phyloP scores from a whole-genome alignment of 176 grass and related monocot genomes.

The Raddia guianensis region DNA sequence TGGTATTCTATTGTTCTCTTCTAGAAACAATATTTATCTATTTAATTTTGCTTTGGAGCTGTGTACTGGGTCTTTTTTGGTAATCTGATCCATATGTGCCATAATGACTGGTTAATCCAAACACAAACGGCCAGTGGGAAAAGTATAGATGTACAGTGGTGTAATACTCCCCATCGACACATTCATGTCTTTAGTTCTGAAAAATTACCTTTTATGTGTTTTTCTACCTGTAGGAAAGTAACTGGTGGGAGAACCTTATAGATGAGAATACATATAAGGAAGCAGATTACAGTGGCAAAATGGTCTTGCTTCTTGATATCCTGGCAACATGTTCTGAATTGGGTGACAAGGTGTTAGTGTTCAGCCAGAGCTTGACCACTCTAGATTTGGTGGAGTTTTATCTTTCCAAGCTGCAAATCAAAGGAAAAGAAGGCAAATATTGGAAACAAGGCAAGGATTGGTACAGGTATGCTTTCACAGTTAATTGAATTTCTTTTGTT shows the following conservation, averaged over 20 bases:
- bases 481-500: conserved; percentile 27
- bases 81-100: conserved; percentile 14
- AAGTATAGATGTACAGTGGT: conserved; percentile 16
- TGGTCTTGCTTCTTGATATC: conserved; percentile 93
- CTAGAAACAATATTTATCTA: conserved; percentile 27
- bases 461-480: conserved; percentile 78
- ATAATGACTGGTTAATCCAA: conserved; percentile 7
- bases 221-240: conserved; percentile 52
- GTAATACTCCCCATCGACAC: neutral
- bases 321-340: conserved; percentile 73
- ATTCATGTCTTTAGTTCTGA: conserved; percentile 17
- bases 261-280: conserved; percentile 71
- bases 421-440: conserved; percentile 69
- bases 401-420: conserved; percentile 77
- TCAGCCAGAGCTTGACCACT: conserved; percentile 93
- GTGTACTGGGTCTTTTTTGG: conserved; percentile 17
- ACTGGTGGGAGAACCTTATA: conserved; percentile 90
- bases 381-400: conserved; percentile 91
- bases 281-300: conserved; percentile 91
- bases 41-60: neutral
- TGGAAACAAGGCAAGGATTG: conserved; percentile 99
- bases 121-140: neutral
- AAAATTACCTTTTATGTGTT: conserved; percentile 7
- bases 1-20: neutral
- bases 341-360: conserved; percentile 88